phyloP scores from a whole-genome alignment of 108 stramenopile species.

The Skeletonema marinoi region DNA sequence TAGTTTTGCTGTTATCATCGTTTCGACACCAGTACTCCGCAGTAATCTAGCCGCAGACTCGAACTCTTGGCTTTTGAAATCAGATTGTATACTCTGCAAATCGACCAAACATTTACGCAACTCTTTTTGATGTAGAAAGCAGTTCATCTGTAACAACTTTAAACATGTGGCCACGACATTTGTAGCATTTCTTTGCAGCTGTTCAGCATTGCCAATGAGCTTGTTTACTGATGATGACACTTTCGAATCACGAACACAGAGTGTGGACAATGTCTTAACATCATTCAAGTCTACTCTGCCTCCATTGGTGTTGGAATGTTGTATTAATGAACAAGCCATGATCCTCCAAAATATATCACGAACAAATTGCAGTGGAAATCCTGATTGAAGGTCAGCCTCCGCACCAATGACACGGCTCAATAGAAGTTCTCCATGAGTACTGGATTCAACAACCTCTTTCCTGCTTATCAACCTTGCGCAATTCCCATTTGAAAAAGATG shows the following conservation, averaged over 20 bases:
- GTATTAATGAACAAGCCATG: not conserved
- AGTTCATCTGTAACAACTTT: constrained; percentile 44
- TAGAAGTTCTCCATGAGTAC: constrained; percentile 9
- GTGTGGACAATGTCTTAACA: constrained; percentile 22
- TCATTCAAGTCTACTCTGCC: constrained; percentile 7
- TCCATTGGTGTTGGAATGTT: not conserved
- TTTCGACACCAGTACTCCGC: constrained; percentile 28
- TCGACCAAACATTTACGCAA: constrained; percentile 43
- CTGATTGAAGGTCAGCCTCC: constrained; percentile 16
- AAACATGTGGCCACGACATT: constrained; percentile 33
- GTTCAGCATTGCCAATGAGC: constrained; percentile 56
- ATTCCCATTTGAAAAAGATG: not conserved
- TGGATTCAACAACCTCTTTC: constrained; percentile 10
- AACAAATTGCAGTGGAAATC: constrained; percentile 11
- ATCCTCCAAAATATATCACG: constrained; percentile 30
- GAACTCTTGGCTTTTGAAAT: constrained; percentile 35
- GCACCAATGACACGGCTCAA: constrained; percentile 18
- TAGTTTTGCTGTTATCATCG: constrained; percentile 43
- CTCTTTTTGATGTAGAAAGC: constrained; percentile 36
- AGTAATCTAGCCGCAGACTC: constrained; percentile 28
- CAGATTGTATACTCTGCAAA: constrained; percentile 46
- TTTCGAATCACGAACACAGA: constrained; percentile 6
- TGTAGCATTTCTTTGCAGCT: constrained; percentile 28
- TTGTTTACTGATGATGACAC: constrained; percentile 10
- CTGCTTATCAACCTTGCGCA: not conserved